Percentiles rank a stretch among this genome's conserved stretches.
phyloP scores from a whole-genome alignment of 768 basidiomycete genomes.

The Pleurotus platypus region DNA sequence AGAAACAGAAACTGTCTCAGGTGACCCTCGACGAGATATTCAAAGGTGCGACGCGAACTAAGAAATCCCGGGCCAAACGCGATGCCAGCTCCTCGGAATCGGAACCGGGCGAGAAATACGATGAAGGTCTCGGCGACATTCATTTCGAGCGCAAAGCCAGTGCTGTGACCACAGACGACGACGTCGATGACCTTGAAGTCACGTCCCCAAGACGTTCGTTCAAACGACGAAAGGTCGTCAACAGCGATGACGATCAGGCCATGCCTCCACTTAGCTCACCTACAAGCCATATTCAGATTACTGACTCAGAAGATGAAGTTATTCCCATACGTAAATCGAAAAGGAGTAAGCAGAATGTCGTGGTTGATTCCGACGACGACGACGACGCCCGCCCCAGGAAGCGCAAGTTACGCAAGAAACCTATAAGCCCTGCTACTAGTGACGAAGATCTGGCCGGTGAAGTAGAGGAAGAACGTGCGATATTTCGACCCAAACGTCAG shows the following conservation, averaged over 20 bases:
- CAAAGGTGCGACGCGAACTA: neutral
- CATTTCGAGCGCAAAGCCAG: constrained; percentile 37
- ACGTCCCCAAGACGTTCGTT: constrained; percentile 8
- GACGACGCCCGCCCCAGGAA: constrained; percentile 27
- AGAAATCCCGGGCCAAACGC: neutral
- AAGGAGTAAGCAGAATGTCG: constrained; percentile 14
- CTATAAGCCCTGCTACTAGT: constrained; percentile 37
- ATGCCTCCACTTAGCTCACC: constrained; percentile 12
- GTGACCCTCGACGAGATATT: constrained; percentile 2
- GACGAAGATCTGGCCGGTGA: constrained; percentile 47
- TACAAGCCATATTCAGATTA: neutral
- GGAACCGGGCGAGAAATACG: constrained; percentile 6
- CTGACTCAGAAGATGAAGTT: constrained; percentile 13
- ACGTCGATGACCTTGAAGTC: constrained; percentile 10
- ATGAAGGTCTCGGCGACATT: constrained; percentile 37
- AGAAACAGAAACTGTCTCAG: neutral
- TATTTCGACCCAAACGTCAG: too few species aligned
- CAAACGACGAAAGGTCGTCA: constrained; percentile 10
- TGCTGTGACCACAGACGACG: constrained; percentile 10
- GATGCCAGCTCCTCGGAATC: neutral
- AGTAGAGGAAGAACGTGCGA: constrained; percentile 53
- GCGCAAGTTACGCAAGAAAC: constrained; percentile 41
- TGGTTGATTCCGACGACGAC: constrained; percentile 22
- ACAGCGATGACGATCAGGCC: constrained; percentile 16
- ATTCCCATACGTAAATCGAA: neutral